These are phyloP conservation scores for Botrytis byssoidea DNA, from an alignment of 2,329 filamentous ascomycete genomes.

Conservation along the genomic window DNA sequence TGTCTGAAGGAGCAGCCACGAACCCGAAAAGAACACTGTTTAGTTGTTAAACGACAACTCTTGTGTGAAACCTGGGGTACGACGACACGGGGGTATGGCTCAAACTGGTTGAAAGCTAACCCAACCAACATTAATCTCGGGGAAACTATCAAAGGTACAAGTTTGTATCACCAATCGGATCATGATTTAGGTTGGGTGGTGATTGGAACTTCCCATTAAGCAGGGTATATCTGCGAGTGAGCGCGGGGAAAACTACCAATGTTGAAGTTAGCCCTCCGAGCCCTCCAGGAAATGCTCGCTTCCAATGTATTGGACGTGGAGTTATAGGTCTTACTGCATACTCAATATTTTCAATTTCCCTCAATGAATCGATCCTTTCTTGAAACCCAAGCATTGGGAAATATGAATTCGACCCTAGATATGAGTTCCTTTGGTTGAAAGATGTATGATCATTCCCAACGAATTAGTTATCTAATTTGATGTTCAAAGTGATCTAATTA, in stretches of 20 bases:
- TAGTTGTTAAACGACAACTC: neutral
- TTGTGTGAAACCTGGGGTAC: constrained; percentile 11
- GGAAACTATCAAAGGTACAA: neutral
- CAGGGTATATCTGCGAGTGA: constrained; percentile 16
- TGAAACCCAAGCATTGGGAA: neutral
- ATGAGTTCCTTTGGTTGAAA: neutral
- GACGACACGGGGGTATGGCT: neutral
- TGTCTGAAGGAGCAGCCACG: neutral
- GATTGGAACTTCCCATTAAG: neutral
- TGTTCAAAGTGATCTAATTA: neutral
- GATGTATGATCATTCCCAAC: neutral
- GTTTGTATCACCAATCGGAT: constrained; percentile 9
- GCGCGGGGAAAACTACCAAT: constrained; percentile 3
- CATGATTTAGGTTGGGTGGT: neutral
- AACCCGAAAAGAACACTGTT: neutral
- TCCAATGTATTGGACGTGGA: neutral
- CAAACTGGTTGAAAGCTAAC: neutral
- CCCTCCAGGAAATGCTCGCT: neutral
- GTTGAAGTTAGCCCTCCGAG: neutral
- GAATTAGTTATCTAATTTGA: neutral
- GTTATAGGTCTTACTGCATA: constrained; percentile 8
- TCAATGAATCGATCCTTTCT: neutral
- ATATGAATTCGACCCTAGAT: neutral
- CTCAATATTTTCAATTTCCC: neutral
- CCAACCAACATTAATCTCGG: constrained; percentile 11